A percentile compares a stretch with the other conserved stretches of the same genome.
Evolutionary conservation across 305 asterid genomes (phyloP).

Genomic region (Fraxinus dipetala): DNA sequence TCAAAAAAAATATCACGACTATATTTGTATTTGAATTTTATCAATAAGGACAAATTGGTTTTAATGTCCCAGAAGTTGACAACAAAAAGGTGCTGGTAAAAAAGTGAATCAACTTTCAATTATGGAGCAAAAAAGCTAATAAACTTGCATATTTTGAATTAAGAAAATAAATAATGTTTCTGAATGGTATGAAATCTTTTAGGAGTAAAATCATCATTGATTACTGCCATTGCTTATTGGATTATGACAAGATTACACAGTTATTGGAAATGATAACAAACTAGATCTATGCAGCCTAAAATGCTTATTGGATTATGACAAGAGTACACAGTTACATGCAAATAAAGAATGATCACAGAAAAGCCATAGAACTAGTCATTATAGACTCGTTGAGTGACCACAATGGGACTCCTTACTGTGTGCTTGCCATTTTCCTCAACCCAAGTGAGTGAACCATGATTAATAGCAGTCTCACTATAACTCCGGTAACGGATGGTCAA

Average conservation of each 20-base stretch:
- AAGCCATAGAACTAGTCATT: conserved; percentile 19
- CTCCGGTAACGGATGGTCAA: conserved; percentile 30
- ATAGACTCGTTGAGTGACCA: conserved; percentile 22
- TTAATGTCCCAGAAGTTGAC: not conserved
- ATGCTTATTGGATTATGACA: not conserved
- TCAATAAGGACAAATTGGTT: too few species aligned
- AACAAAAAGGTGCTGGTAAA: not conserved
- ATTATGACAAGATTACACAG: not conserved
- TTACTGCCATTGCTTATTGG: not conserved
- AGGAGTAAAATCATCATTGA: not conserved
- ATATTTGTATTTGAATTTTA: not conserved
- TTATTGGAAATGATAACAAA: not conserved
- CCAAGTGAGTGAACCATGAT: conserved; percentile 39
- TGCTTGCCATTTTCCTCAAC: conserved; percentile 29
- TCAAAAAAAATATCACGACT: too few species aligned
- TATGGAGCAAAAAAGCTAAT: not conserved
- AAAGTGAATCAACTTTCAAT: not conserved
- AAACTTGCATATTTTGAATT: not conserved
- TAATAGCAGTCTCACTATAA: not conserved
- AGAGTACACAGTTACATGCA: not conserved
- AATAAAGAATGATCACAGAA: not conserved
- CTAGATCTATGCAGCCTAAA: not conserved
- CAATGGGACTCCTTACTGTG: conserved; percentile 43
- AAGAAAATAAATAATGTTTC: not conserved
- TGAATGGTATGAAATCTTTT: not conserved